Conservation (phyloP, 768 basidiomycete genomes). For the Lactifluus pinguis region DNA sequence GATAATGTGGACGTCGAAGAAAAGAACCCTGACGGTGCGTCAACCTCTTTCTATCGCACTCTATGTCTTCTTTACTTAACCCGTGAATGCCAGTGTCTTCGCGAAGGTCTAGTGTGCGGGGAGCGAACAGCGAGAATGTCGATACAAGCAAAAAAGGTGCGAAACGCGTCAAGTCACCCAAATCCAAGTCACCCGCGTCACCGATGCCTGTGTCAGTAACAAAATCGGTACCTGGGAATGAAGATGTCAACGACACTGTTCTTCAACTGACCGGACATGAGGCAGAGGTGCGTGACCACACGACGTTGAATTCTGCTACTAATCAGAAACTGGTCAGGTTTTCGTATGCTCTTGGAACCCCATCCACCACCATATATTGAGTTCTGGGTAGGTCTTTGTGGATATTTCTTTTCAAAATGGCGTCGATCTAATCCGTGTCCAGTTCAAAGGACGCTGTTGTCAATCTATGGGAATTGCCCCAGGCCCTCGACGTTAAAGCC, state of each 20-base stretch:
- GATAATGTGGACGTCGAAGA: conserved; percentile 29
- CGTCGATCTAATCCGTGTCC: not conserved
- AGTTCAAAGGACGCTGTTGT: conserved; percentile 74
- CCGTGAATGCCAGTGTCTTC: not conserved
- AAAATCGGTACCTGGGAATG: not conserved
- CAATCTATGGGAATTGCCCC: conserved; percentile 62
- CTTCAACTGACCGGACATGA: conserved; percentile 39
- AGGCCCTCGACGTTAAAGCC: conserved; percentile 24
- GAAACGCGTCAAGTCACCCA: conserved; percentile 13
- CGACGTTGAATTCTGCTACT: not conserved
- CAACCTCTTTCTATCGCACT: conserved; percentile 25
- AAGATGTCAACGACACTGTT: conserved; percentile 7
- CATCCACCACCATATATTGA: conserved; percentile 44
- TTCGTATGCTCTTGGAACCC: conserved; percentile 81
- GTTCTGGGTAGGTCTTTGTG: conserved; percentile 52
- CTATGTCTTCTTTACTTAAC: conserved; percentile 12
- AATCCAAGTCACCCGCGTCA: conserved; percentile 10
- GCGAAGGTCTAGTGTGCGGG: not conserved
- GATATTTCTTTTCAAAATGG: not conserved
- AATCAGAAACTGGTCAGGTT: conserved; percentile 37
- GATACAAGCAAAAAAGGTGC: conserved; percentile 3
- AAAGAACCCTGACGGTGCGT: conserved; percentile 28
- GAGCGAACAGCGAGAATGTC: not conserved
- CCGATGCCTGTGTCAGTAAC: not conserved
- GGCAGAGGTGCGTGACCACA: conserved; percentile 17